Evolutionary conservation across 129 eudicot species (phyloP).

Genomic region (Pittosporum tobira): DNA sequence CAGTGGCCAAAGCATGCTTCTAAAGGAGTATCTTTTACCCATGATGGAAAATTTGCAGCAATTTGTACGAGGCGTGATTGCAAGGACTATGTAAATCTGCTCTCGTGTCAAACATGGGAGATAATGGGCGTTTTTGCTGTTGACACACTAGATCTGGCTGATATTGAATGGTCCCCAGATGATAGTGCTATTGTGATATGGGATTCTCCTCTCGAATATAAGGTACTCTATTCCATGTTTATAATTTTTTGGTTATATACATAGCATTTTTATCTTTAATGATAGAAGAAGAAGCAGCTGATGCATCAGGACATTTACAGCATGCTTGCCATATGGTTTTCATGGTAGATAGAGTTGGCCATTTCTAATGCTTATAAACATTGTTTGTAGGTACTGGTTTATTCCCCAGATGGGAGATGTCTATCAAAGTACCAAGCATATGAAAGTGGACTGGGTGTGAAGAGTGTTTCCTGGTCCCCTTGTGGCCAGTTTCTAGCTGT

Average conservation of each 20-base stretch:
- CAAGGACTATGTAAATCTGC: conserved; percentile 80
- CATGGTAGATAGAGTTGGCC: background rate
- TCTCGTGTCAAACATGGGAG: conserved; percentile 92
- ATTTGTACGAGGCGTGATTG: conserved; percentile 96
- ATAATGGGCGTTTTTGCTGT: conserved; percentile 94
- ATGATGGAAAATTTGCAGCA: conserved; percentile 95
- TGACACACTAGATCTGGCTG: conserved; percentile 88
- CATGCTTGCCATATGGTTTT: background rate
- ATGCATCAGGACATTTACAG: background rate
- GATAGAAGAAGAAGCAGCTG: no score
- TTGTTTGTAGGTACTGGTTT: conserved; percentile 61
- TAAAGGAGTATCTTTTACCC: conserved; percentile 90
- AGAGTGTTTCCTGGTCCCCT: conserved; percentile 91
- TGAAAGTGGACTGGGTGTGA: conserved; percentile 95
- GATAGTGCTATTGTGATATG: conserved; percentile 91
- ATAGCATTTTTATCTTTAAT: no score
- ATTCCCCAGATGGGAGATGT: conserved; percentile 93
- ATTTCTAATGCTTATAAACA: background rate
- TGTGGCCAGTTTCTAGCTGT: conserved; percentile 89
- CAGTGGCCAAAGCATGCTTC: conserved; percentile 96
- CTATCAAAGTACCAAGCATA: conserved; percentile 91
- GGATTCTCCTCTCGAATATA: conserved; percentile 94
- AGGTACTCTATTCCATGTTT: conserved; percentile 32
- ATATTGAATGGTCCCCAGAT: conserved; percentile 97
- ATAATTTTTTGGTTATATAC: background rate